Evolutionary conservation across 2,329 filamentous ascomycete genomes (phyloP).

Genomic region (Orbilia blumenaviensis): DNA sequence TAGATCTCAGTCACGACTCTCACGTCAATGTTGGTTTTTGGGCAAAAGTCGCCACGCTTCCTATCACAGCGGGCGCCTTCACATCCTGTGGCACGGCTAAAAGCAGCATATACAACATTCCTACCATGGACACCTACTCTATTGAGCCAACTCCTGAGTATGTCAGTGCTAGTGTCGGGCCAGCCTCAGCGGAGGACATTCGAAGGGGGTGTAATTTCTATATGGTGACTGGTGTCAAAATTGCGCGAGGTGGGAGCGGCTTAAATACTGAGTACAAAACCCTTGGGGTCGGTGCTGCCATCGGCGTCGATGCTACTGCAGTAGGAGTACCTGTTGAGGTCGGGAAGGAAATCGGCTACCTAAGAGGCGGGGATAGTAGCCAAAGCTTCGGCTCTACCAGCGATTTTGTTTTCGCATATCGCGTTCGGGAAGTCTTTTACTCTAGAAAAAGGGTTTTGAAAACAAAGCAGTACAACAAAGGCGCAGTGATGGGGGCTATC

Average conservation of each 20-base stretch:
- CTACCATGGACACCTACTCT: constrained; percentile 1
- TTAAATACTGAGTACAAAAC: not conserved
- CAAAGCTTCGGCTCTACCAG: not conserved
- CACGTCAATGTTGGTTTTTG: not conserved
- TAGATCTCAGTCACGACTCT: not conserved
- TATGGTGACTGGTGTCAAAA: constrained; percentile 15
- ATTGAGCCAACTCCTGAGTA: constrained; percentile 9
- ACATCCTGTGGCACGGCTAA: not conserved
- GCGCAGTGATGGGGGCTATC: not conserved
- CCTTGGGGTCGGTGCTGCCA: not conserved
- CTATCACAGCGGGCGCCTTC: not conserved
- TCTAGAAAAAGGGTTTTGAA: not conserved
- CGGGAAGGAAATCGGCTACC: not conserved
- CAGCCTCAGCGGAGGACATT: not conserved
- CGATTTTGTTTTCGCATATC: constrained; percentile 8
- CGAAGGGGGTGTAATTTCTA: not conserved
- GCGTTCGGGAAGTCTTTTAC: constrained; percentile 1
- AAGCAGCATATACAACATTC: not conserved
- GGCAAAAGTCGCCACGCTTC: not conserved
- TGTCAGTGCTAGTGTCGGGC: not conserved
- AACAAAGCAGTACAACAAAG: constrained; percentile 8
- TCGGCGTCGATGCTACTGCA: not conserved
- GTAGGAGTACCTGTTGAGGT: not conserved
- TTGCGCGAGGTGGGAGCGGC: not conserved
- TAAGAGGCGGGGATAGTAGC: not conserved